Evolutionary conservation across 129 eudicot genomes (phyloP), one percentile per base, ranked within the genome.

Genomic region (Chrysanthemum lavandulifolium): DNA sequence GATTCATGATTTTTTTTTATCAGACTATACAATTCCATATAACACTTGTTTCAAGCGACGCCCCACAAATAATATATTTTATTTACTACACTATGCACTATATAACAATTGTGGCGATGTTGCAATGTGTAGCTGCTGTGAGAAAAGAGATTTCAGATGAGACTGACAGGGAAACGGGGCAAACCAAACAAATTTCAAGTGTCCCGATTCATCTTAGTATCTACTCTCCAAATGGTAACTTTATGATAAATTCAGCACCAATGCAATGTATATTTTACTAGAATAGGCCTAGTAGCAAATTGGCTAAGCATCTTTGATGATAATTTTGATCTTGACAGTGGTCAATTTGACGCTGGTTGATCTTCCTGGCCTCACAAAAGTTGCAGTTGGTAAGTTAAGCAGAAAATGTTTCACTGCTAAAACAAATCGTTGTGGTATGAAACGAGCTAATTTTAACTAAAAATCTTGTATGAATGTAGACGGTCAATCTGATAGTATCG

Each of bases 341-440:
- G 88, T 84, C 64, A 84, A 81, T 36, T 74, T 84, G 76, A 84
- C 88, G 5, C 72, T 84, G 31, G 79, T 84, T 70, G 88, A 84
- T 71, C 82, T 84, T 76, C 88, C 88, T 2, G 85, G 88, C 59
- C 82, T 84, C 64, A 84, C 88, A 59, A 84, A 84, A 84, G 85
- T 84, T 60, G 88, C 88, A 4, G 78, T 84, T 54, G 88, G 88
- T 84, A 84, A 69, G 83, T 73, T 21, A 63, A 63, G 5, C 36
- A 31, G 53, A 51, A 51, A 63, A 12, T 4, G 57, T 7, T 8
- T 68, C 48, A 29, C 61, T 6, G 11, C 10, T 10, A 14, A 54
- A 69, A 2, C 14, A 61, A 69, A 51, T 10, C n/a, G 2, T 65
- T 13, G 43, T 61, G 50, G 19, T 33, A 51, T 53, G 31, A 12